A percentile compares a stretch with the other conserved stretches of the same genome.
Evolutionary conservation across 2,329 filamentous ascomycete genomes (phyloP).

Genomic region (Sclerotinia nivalis): DNA sequence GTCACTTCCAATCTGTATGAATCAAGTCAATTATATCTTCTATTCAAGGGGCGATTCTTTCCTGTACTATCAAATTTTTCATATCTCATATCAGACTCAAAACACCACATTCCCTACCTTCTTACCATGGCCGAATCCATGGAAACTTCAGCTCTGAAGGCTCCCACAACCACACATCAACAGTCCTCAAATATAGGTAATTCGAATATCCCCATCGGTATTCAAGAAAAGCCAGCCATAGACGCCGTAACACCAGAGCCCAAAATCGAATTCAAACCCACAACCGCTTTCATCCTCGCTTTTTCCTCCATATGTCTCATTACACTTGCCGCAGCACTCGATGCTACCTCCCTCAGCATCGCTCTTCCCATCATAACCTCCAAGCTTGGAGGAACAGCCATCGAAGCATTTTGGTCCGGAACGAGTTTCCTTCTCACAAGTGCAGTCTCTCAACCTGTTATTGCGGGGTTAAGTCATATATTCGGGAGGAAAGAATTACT

Average conservation of each 20-base stretch:
- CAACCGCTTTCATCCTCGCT: conserved; percentile 33
- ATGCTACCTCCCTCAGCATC: conserved; percentile 65
- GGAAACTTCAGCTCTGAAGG: neutral
- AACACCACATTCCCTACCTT: neutral
- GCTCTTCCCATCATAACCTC: conserved; percentile 57
- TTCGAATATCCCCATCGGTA: neutral
- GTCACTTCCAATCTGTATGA: neutral
- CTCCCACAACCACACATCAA: neutral
- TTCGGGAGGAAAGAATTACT: conserved; percentile 45
- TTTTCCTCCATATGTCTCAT: conserved; percentile 46
- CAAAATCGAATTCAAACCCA: conserved; percentile 33
- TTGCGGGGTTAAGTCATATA: conserved; percentile 44
- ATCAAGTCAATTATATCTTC: neutral
- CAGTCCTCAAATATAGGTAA: neutral
- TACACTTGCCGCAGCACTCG: conserved; percentile 62
- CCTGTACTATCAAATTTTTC: neutral
- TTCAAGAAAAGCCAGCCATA: neutral
- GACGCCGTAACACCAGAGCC: no score
- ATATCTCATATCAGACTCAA: neutral
- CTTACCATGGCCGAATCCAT: neutral
- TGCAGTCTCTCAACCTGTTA: conserved; percentile 58
- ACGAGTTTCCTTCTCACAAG: conserved; percentile 69
- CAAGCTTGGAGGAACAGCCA: conserved; percentile 53
- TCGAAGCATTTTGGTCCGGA: conserved; percentile 70
- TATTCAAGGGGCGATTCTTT: neutral